Conservation (phyloP, 2,329 filamentous ascomycete genomes). For the Ascochyta rabiei region DNA sequence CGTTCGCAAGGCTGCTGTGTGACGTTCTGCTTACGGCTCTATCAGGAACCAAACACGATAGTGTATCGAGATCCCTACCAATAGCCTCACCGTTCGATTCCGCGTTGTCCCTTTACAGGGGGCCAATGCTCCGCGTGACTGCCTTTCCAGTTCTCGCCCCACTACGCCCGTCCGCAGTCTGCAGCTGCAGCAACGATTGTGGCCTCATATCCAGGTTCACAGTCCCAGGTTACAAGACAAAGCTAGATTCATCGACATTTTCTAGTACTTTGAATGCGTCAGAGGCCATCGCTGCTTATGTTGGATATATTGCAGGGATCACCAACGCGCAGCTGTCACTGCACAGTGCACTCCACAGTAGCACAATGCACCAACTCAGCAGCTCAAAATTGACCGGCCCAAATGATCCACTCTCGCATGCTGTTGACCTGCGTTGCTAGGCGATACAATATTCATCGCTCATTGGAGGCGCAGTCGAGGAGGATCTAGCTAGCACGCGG, state of each 20-base stretch:
- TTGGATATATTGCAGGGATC: not conserved
- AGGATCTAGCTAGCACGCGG: slow-evolving; percentile 6
- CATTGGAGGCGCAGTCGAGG: slow-evolving; percentile 1
- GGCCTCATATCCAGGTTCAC: slow-evolving; percentile 6
- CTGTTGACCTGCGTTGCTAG: slow-evolving; percentile 1
- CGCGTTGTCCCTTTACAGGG: slow-evolving; percentile 1
- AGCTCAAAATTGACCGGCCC: slow-evolving; percentile 2
- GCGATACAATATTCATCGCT: slow-evolving; percentile 9
- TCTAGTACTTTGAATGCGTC: not conserved
- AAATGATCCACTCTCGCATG: slow-evolving; percentile 2
- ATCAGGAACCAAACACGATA: slow-evolving; percentile 14
- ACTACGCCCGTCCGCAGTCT: slow-evolving; percentile 15
- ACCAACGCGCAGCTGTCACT: slow-evolving; percentile 1
- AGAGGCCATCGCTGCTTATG: not conserved
- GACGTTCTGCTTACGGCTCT: slow-evolving; percentile 12
- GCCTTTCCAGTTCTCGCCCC: slow-evolving; percentile 11
- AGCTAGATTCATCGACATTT: not conserved
- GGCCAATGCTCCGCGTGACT: slow-evolving; percentile 11
- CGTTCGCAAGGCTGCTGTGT: slow-evolving; percentile 18
- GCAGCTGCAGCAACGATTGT: slow-evolving; percentile 13
- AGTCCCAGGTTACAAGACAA: not conserved
- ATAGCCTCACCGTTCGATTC: slow-evolving; percentile 10
- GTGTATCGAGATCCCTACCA: slow-evolving; percentile 16
- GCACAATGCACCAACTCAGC: slow-evolving; percentile 4
- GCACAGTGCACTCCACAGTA: slow-evolving; percentile 6